Evolutionary conservation across 116 monocot genomes (phyloP), one percentile per base, ranked within the genome.

Genomic region (Papilionanthe hybrid): DNA sequence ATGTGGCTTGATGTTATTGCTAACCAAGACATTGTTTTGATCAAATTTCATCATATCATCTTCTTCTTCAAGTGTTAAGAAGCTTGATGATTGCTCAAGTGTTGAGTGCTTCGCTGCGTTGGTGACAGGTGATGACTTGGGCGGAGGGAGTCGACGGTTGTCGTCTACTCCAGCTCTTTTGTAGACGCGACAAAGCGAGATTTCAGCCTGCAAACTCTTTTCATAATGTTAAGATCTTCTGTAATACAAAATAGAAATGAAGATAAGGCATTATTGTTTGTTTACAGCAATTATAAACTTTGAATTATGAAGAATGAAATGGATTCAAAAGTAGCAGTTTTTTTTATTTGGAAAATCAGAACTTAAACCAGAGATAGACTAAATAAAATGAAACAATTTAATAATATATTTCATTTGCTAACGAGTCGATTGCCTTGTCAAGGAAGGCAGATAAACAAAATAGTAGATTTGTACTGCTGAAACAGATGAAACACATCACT

Each of bases 101-200:
- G 63, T 20, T 23, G 41, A 19, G 8, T 44, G 58, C 22, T 42
- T 78, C 0, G 63, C 8, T 6, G 58, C 57, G 57, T 23, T 45
- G 10, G 57, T 6, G 10, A 74, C 17, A 19, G 42, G 47, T n/a
- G 45, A 63, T 43, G 29, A 5, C 1, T 60, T 56, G 32, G 60
- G 29, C 17, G 44, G 25, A 4, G 58, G 57, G 17, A 63, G 63
- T 29, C 60, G 63, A 5, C 48, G 23, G 44, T 75, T 55, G 9
- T 75, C 28, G 9, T 75, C 81, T 37, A 75, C 43, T 45, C 81
- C 29, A 0, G 81, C 20, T n/a, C 81, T 75, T 75, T 81, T 81
- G 75, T 81, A 75, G 27, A 81, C 81, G 4, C 81, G 75, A 65
- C 81, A 81, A 2, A 81, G 65, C 1, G 81, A 75, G 27, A 81